These are phyloP conservation scores for Termitomyces sp. DNA, from an alignment of 768 basidiomycete genomes.

Conservation along the genomic window DNA sequence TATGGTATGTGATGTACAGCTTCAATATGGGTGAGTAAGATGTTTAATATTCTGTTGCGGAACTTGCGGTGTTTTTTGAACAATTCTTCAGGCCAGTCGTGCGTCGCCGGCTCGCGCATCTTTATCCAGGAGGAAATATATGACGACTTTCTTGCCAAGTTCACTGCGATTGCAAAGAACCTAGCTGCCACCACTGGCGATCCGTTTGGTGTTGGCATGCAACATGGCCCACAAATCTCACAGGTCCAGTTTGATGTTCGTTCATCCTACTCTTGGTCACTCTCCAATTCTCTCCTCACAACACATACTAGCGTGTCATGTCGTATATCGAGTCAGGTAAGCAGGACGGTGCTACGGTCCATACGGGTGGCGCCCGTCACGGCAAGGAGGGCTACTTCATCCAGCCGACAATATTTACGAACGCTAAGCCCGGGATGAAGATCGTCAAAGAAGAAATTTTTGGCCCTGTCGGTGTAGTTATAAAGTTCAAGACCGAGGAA, in stretches of 20 bases:
- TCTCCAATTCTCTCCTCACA: background rate
- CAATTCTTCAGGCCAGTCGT: slow-evolving; percentile 44
- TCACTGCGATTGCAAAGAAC: slow-evolving; percentile 44
- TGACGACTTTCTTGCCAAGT: slow-evolving; percentile 67
- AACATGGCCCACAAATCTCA: slow-evolving; percentile 75
- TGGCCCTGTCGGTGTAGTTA: slow-evolving; percentile 69
- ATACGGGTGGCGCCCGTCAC: slow-evolving; percentile 56
- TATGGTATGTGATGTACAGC: slow-evolving; percentile 4
- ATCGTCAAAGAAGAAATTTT: slow-evolving; percentile 73
- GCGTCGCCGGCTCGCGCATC: slow-evolving; percentile 80
- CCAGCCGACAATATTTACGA: slow-evolving; percentile 65
- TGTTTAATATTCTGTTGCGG: background rate
- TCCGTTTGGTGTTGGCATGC: slow-evolving; percentile 52
- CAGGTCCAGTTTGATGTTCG: slow-evolving; percentile 64
- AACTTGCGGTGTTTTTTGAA: background rate
- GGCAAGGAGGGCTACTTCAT: slow-evolving; percentile 70
- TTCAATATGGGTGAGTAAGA: slow-evolving; percentile 32
- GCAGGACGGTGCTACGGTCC: slow-evolving; percentile 59
- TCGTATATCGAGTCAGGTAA: slow-evolving; percentile 71
- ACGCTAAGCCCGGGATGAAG: slow-evolving; percentile 59
- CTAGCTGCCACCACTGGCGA: slow-evolving; percentile 55
- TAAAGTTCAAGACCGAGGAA: slow-evolving; percentile 64
- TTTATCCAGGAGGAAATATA: slow-evolving; percentile 80
- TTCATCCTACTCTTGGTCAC: slow-evolving; percentile 9
- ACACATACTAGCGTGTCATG: slow-evolving; percentile 54